A percentile compares a stretch with the other conserved stretches of the same genome.
Conservation (phyloP, 352 stramenopile species). For the Globisporangium orthogonon region DNA sequence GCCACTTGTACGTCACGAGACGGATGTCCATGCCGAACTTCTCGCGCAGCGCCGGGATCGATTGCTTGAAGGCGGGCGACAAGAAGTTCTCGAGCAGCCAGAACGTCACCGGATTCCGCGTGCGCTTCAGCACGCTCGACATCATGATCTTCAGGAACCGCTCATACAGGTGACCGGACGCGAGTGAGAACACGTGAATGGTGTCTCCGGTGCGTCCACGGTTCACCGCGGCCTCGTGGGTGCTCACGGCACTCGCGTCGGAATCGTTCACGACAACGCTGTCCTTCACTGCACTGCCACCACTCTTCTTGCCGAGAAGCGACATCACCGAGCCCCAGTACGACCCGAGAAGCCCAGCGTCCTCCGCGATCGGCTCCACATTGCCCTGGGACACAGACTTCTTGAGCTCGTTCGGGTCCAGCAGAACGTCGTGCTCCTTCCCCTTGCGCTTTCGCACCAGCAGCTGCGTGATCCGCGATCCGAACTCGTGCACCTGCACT, state of each 20-base stretch:
- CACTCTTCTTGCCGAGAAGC: slow-evolving; percentile 44
- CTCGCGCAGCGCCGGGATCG: slow-evolving; percentile 88
- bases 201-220: slow-evolving; percentile 75
- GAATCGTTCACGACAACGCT: slow-evolving; percentile 7
- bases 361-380: slow-evolving; percentile 31
- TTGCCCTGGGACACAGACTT: slow-evolving; percentile 7
- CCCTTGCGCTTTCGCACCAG: slow-evolving; percentile 90
- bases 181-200: slow-evolving; percentile 99
- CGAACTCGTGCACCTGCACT: slow-evolving; percentile 83
- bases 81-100: slow-evolving; percentile 99
- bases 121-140: slow-evolving; percentile 96
- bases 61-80: slow-evolving; percentile 96
- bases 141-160: slow-evolving; percentile 99
- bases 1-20: slow-evolving; percentile 99
- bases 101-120: slow-evolving; percentile 97
- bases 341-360: slow-evolving; percentile 43
- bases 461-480: slow-evolving; percentile 80
- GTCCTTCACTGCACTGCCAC: not conserved
- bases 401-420: slow-evolving; percentile 26
- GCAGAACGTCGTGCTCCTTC: slow-evolving; percentile 71
- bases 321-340: slow-evolving; percentile 77
- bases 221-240: slow-evolving; percentile 7
- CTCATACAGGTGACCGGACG: slow-evolving; percentile 97
- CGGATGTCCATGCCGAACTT: slow-evolving; percentile 95
- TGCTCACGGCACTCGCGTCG: not conserved